Conservation (phyloP, 1,139 yeast genomes). For the Magnusiomyces suaveolens region DNA sequence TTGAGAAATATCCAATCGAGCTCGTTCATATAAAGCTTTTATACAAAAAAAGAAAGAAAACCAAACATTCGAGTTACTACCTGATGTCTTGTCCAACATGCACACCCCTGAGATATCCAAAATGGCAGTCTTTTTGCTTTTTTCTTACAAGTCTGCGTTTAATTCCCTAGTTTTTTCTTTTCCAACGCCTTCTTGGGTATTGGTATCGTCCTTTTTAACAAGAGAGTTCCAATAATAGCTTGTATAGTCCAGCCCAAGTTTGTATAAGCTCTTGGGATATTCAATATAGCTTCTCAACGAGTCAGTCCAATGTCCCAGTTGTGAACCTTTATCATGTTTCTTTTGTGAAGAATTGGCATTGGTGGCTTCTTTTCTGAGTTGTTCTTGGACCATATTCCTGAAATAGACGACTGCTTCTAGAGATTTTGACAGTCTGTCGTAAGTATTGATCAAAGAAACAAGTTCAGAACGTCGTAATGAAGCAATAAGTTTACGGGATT, state of each 20-base stretch:
- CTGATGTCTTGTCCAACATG: too few relatives aligned
- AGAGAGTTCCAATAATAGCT: constrained; percentile 64
- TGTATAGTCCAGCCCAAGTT: constrained; percentile 40
- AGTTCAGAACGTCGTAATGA: constrained; percentile 72
- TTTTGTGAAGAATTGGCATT: neutral
- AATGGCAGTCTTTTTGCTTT: too few relatives aligned
- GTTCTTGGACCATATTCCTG: constrained; percentile 39
- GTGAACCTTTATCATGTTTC: neutral
- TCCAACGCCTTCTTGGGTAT: neutral
- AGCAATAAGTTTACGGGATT: constrained; percentile 29
- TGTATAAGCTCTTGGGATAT: constrained; percentile 57
- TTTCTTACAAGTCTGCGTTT: neutral
- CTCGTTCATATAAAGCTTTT: too few relatives aligned
- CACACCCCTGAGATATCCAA: too few relatives aligned
- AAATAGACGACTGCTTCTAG: constrained; percentile 65
- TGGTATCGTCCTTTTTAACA: constrained; percentile 43
- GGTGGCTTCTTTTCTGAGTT: neutral
- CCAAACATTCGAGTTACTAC: too few relatives aligned
- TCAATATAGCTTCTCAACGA: constrained; percentile 62
- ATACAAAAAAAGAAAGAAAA: too few relatives aligned
- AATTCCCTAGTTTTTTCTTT: neutral
- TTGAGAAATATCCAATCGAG: too few relatives aligned
- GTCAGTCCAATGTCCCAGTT: constrained; percentile 38
- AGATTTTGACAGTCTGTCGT: constrained; percentile 83
- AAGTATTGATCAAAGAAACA: constrained; percentile 83